phyloP scores from a whole-genome alignment of 2,329 filamentous ascomycete species.

The Graphilbum ipis-grandicollis region DNA sequence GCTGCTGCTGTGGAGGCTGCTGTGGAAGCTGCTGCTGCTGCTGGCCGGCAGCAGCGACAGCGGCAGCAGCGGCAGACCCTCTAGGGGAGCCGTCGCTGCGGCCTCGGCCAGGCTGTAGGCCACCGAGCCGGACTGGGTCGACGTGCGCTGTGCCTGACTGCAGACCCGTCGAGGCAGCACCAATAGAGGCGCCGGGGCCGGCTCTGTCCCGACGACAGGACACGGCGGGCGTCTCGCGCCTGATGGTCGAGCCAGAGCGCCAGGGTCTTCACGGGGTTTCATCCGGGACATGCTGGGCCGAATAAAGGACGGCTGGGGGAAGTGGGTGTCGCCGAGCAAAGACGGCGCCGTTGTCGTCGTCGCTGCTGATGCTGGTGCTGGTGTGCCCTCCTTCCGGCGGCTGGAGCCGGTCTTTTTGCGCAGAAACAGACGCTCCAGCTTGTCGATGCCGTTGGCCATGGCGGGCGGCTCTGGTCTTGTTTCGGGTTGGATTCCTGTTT shows the following conservation, averaged over 20 bases:
- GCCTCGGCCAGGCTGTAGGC: no score
- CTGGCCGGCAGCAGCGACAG: background rate
- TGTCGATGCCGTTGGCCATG: conserved; percentile 32
- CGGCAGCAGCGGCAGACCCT: background rate
- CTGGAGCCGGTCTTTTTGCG: conserved; percentile 19
- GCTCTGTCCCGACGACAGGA: background rate
- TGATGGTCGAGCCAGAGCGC: background rate
- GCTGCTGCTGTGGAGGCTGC: conserved; percentile 2
- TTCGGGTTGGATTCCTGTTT: no score
- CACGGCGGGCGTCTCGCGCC: background rate
- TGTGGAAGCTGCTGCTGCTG: conserved; percentile 3
- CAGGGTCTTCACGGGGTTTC: conserved; percentile 34
- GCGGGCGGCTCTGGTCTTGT: no score
- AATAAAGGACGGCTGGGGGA: conserved; percentile 37
- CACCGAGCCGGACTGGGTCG: no score
- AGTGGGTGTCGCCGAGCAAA: conserved; percentile 12
- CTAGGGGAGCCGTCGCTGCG: background rate
- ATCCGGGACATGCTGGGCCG: conserved; percentile 36
- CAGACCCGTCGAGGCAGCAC: no score
- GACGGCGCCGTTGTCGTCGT: background rate
- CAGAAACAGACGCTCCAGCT: conserved; percentile 35
- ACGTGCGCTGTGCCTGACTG: no score
- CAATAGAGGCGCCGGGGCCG: background rate
- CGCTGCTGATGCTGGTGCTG: conserved; percentile 7
- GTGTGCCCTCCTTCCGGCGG: conserved; percentile 8